Percentiles rank a stretch among this genome's conserved stretches.
These are phyloP conservation scores for Antitrichia curtipendula DNA, from an alignment of 225 moss, liverwort and hornwort genomes.

Conservation along the genomic window DNA sequence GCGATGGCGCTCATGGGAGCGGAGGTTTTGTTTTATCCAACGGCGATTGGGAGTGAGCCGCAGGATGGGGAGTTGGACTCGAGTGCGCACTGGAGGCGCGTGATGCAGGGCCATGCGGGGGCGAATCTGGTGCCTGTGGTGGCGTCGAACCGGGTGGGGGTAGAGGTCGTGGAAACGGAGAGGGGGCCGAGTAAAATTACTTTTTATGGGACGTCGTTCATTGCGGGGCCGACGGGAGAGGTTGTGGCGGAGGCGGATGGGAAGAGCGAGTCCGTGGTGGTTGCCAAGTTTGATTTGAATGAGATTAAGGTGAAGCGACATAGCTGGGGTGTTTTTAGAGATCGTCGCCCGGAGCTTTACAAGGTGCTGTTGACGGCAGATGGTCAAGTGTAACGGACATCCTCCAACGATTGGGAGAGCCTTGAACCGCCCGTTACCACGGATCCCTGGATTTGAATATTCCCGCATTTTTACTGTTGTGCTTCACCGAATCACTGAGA, in stretches of 20 bases:
- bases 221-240: slow-evolving; percentile 85
- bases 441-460: not conserved
- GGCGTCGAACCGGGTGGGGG: slow-evolving; percentile 76
- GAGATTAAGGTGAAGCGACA: slow-evolving; percentile 55
- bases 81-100: slow-evolving; percentile 74
- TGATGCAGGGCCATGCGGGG: slow-evolving; percentile 97
- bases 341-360: slow-evolving; percentile 84
- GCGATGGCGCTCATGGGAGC: slow-evolving; percentile 83
- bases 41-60: slow-evolving; percentile 83
- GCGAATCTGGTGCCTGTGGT: slow-evolving; percentile 84
- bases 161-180: slow-evolving; percentile 68
- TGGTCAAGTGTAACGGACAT: slow-evolving; percentile 15
- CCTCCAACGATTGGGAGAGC: not conserved
- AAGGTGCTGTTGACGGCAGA: slow-evolving; percentile 72
- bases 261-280: slow-evolving; percentile 60
- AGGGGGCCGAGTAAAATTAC: slow-evolving; percentile 72
- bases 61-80: slow-evolving; percentile 74
- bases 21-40: slow-evolving; percentile 79
- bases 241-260: slow-evolving; percentile 62
- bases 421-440: not conserved
- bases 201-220: slow-evolving; percentile 87
- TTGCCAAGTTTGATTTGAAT: slow-evolving; percentile 72
- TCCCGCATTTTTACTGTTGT: not conserved
- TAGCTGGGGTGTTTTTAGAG: slow-evolving; percentile 85
- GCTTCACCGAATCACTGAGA: slow-evolving; percentile 6